Conservation (phyloP, 208 protist genomes). For the Acanthamoeba castellanii region DNA sequence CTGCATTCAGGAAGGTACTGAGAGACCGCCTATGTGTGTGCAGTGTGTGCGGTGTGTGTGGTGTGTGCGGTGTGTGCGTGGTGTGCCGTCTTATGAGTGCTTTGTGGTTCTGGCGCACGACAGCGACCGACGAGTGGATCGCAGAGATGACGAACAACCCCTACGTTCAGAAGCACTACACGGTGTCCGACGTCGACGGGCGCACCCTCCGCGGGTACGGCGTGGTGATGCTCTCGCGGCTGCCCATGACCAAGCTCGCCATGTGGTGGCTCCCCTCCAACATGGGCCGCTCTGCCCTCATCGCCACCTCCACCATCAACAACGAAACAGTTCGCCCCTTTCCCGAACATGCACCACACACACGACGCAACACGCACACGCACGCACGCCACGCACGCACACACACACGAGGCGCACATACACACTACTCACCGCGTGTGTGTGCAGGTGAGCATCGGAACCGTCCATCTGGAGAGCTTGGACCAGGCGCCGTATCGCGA, state of each 20-base stretch:
- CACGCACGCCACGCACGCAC: too few relatives aligned
- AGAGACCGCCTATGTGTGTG: too few relatives aligned
- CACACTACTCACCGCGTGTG: not conserved
- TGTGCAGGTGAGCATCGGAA: not conserved
- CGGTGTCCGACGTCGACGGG: slow-evolving; percentile 9
- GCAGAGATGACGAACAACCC: not conserved
- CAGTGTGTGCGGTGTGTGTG: too few relatives aligned
- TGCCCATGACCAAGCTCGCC: not conserved
- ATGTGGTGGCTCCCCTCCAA: slow-evolving; percentile 45
- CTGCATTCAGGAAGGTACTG: slow-evolving; percentile 51
- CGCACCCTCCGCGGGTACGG: slow-evolving; percentile 50
- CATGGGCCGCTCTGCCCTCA: slow-evolving; percentile 21
- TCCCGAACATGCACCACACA: too few relatives aligned
- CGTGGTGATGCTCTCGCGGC: slow-evolving; percentile 14
- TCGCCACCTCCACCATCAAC: slow-evolving; percentile 48
- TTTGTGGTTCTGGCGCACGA: too few relatives aligned
- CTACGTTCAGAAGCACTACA: not conserved
- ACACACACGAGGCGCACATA: not conserved
- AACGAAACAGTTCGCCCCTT: not conserved
- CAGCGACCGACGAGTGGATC: slow-evolving; percentile 40
- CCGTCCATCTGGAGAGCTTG: slow-evolving; percentile 68
- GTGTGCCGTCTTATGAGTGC: too few relatives aligned
- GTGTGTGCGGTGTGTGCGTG: too few relatives aligned
- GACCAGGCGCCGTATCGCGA: not conserved
- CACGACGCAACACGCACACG: too few relatives aligned